Base-by-base conservation (phyloP, 2,329 filamentous ascomycete species). In the Stagonosporopsis rhizophila region DNA sequence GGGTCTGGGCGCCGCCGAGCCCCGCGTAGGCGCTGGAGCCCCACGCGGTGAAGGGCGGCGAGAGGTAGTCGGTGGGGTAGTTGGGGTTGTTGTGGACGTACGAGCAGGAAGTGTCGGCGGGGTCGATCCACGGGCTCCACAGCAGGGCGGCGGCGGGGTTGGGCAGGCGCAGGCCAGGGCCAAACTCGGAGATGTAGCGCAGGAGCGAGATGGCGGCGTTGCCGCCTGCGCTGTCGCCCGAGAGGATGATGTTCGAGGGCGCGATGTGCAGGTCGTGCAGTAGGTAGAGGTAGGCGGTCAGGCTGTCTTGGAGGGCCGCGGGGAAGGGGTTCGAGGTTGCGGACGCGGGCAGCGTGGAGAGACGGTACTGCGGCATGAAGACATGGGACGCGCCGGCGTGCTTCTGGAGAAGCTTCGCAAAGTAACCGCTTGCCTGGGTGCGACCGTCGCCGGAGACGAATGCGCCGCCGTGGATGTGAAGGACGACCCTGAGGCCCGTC, bases 381-480 rank as follows among this genome's bases (percentile, higher is more conserved):
- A 82, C 65, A 49, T 77, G 74, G 3, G 75, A 75, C 12, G 68
- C 73, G 12, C 69, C 69, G 1, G 73, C 72, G 53, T 79, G 66
- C 30, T 74, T 68, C 22, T 79, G 59, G 0, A 81, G 56, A 0
- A 67, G 75, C 9, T 52, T 51, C 0, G 69, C 65, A 28, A 70
- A 61, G 44, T 62, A 75, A 0, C 76, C 74, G 5, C 67, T 63
- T 40, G 75, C 74, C 22, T 58, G 55, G 5, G 69, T 73, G 19
- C 79, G 63, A 8, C 79, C 79, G 55, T 80, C 76, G 40, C 78
- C 79, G 17, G 77, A 65, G 1, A 82, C 77, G 60, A 76, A 83
- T 0, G 78, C 81, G 37, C 81, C 81, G 41, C 81, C 81, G 62
- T 83, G 81, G 50, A 82, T 71, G 56, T 83, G 81, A 6, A 83